Evolutionary conservation across 2,329 filamentous ascomycete genomes (phyloP).

Genomic region (Colletotrichum sp.): DNA sequence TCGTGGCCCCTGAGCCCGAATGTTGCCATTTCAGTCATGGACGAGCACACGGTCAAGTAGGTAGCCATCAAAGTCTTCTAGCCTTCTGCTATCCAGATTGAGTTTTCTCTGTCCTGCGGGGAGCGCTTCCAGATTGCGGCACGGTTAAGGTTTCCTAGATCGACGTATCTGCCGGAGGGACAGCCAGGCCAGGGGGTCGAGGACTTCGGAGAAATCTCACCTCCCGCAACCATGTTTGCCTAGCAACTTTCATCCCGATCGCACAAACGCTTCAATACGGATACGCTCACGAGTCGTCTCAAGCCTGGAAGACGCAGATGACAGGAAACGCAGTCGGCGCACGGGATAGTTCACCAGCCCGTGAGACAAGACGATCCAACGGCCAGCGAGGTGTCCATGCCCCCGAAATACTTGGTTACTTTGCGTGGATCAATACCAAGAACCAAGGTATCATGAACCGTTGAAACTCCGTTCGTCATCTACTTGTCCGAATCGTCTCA

Average conservation of each 20-base stretch:
- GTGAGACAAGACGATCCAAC: neutral
- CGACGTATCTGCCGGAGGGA: neutral
- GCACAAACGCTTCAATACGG: neutral
- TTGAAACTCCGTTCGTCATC: neutral
- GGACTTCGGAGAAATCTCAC: neutral
- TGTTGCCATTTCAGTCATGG: neutral
- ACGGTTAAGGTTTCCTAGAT: neutral
- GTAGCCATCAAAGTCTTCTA: neutral
- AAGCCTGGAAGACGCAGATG: neutral
- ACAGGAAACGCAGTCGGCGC: neutral
- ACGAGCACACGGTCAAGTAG: neutral
- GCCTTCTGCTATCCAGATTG: neutral
- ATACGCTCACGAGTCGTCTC: neutral
- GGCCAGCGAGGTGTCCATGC: neutral
- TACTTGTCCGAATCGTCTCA: neutral
- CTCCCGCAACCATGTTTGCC: neutral
- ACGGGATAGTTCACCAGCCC: neutral
- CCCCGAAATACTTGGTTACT: neutral
- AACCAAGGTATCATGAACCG: neutral
- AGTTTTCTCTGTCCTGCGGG: neutral
- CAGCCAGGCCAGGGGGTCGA: neutral
- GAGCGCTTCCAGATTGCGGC: neutral
- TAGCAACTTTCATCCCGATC: neutral
- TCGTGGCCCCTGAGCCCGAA: no score
- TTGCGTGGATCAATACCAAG: neutral